Evolutionary conservation across 2,329 filamentous ascomycete genomes (phyloP).

Genomic region (Penicillium polonicum): DNA sequence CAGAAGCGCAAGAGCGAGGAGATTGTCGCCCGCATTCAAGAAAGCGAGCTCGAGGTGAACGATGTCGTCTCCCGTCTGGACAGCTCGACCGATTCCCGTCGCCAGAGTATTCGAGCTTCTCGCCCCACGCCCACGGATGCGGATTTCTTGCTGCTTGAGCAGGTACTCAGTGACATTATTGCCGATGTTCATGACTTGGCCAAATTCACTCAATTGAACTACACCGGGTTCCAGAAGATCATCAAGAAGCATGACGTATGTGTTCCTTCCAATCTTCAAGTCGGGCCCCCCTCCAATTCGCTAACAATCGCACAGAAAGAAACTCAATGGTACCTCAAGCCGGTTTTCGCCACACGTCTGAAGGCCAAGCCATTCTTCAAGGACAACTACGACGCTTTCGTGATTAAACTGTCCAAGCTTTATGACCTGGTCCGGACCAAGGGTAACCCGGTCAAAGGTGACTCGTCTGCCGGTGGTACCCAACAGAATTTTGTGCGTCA

Average conservation of each 20-base stretch:
- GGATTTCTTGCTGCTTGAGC: conserved; percentile 89
- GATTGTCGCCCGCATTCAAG: conserved; percentile 84
- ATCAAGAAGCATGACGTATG: conserved; percentile 98
- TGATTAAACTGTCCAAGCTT: conserved; percentile 89
- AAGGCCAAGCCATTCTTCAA: conserved; percentile 98
- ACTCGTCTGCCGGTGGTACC: conserved; percentile 82
- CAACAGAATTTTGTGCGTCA: conserved; percentile 96
- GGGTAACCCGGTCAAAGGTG: conserved; percentile 87
- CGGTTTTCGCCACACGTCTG: conserved; percentile 90
- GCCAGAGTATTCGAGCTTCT: conserved; percentile 30
- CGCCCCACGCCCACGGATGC: conserved; percentile 67
- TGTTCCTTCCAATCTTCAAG: conserved; percentile 14
- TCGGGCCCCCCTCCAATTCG: not conserved
- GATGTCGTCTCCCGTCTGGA: conserved; percentile 78
- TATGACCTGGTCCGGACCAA: conserved; percentile 93
- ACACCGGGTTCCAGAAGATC: conserved; percentile 99
- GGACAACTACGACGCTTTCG: conserved; percentile 95
- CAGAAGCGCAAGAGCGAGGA: conserved; percentile 97
- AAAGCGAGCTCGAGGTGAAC: conserved; percentile 83
- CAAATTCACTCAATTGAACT: conserved; percentile 98
- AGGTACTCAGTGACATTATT: conserved; percentile 95
- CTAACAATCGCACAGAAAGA: conserved; percentile 64
- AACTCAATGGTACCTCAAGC: conserved; percentile 88
- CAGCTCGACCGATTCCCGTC: conserved; percentile 46
- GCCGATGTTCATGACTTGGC: conserved; percentile 96